Percentiles rank a stretch among this genome's conserved stretches.
Evolutionary conservation across 148 eudicot species (phyloP).

Genomic region (Spergularia marina): DNA sequence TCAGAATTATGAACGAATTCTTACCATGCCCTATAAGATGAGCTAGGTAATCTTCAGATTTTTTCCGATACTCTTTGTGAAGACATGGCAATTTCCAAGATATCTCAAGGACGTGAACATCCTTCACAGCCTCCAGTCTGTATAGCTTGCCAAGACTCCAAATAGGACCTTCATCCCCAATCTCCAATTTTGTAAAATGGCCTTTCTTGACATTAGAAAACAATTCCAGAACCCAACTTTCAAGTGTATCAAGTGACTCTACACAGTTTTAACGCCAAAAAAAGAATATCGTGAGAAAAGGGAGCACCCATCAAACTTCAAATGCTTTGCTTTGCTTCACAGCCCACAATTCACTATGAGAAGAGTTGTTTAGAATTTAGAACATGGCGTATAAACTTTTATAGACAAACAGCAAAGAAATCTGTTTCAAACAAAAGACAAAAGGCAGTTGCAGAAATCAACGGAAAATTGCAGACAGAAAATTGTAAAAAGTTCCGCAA

Average conservation of each 20-base stretch:
- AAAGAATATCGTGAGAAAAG: not conserved
- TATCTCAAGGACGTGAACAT: conserved; percentile 80
- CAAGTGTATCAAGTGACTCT: conserved; percentile 87
- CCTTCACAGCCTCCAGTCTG: conserved; percentile 89
- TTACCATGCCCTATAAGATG: conserved; percentile 98
- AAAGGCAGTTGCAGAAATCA: not conserved
- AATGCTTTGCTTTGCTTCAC: not conserved
- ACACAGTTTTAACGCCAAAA: conserved; percentile 31
- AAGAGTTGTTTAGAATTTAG: not conserved
- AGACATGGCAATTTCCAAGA: conserved; percentile 94
- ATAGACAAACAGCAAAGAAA: not conserved
- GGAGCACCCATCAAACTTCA: not conserved
- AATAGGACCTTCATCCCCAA: conserved; percentile 45
- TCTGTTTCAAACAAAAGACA: not conserved
- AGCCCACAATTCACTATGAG: not conserved
- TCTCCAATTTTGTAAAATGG: conserved; percentile 43
- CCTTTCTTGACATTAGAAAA: conserved; percentile 63
- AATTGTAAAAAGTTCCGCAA: not conserved
- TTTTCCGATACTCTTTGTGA: conserved; percentile 73
- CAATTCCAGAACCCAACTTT: conserved; percentile 85
- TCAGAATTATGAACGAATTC: conserved; percentile 9
- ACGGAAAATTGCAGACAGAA: not conserved
- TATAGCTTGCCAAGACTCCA: conserved; percentile 86
- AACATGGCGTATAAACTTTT: not conserved
- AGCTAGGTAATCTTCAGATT: conserved; percentile 88